A percentile compares a stretch with the other conserved stretches of the same genome.
phyloP scores from a whole-genome alignment of 495 filamentous ascomycete species.

The Mycothermus thermophilus region DNA sequence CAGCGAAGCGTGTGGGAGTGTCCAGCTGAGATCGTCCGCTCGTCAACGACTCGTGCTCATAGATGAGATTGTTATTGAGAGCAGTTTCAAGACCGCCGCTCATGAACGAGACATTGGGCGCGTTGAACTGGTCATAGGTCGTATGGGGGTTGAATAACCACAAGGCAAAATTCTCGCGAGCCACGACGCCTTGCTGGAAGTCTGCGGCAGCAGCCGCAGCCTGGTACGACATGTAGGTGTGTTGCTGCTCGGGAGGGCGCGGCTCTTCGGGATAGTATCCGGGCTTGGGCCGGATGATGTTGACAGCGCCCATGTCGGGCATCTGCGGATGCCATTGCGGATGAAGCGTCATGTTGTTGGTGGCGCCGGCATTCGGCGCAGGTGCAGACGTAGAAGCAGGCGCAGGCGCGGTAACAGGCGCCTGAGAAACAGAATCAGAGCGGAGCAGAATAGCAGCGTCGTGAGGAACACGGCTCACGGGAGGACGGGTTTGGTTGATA shows the following conservation, averaged over 20 bases:
- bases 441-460: constrained; percentile 34
- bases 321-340: constrained; percentile 23
- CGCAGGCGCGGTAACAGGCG: constrained; percentile 14
- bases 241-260: constrained; percentile 20
- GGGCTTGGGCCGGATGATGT: constrained; percentile 31
- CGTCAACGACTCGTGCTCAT: constrained; percentile 40
- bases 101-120: constrained; percentile 31
- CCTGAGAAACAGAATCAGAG: constrained; percentile 23
- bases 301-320: constrained; percentile 22
- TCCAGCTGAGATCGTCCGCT: constrained; percentile 57
- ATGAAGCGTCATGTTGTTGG: constrained; percentile 7
- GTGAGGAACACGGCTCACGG: constrained; percentile 29
- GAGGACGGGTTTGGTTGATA: constrained; percentile 19
- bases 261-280: constrained; percentile 26
- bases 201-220: constrained; percentile 12
- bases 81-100: constrained; percentile 37
- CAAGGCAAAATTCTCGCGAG: constrained; percentile 32
- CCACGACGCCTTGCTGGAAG: constrained; percentile 24
- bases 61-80: constrained; percentile 38
- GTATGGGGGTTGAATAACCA: constrained; percentile 38
- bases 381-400: constrained; percentile 8
- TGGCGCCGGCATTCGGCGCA: neutral
- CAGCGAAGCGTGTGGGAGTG: constrained; percentile 56
- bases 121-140: constrained; percentile 26
- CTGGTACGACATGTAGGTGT: constrained; percentile 23